Evolutionary conservation across 371 early-diverging fungal genomes (phyloP).

Genomic region (Chytridium lagenaria): DNA sequence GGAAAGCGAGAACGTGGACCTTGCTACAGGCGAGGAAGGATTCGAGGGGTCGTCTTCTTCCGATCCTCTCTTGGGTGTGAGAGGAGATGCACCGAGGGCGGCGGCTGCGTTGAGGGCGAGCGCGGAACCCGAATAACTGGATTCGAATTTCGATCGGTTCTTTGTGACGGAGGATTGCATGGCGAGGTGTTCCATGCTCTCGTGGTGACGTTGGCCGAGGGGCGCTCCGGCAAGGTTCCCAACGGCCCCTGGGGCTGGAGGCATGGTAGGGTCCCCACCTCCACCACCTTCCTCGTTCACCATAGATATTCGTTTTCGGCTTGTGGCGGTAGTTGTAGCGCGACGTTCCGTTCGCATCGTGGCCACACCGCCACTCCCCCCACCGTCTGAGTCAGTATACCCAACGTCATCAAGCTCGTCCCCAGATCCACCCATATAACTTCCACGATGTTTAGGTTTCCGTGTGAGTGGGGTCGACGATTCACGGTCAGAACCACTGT

Average conservation of each 20-base stretch:
- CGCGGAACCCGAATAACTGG: neutral
- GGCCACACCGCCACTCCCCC: conserved; percentile 3
- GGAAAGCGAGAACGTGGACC: neutral
- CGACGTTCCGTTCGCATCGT: neutral
- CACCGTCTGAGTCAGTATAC: neutral
- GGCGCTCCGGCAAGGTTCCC: neutral
- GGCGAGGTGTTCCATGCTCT: conserved; percentile 12
- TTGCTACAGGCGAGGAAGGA: neutral
- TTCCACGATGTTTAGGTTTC: conserved; percentile 19
- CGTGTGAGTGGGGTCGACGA: neutral
- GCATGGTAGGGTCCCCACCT: neutral
- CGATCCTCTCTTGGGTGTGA: neutral
- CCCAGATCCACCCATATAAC: conserved; percentile 1
- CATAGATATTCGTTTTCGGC: conserved; percentile 11
- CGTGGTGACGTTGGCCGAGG: neutral
- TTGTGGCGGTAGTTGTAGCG: neutral
- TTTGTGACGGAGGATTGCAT: conserved; percentile 11
- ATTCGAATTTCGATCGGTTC: conserved; percentile 11
- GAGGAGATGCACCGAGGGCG: neutral
- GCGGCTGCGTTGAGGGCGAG: neutral
- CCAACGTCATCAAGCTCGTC: conserved; percentile 3
- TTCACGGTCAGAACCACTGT: neutral
- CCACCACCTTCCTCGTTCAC: neutral
- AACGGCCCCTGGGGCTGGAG: neutral
- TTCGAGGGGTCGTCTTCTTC: conserved; percentile 3